Evolutionary conservation across 352 stramenopile species (phyloP), one percentile per base, ranked within the genome.

Genomic region (Thalassiosira sp.): DNA sequence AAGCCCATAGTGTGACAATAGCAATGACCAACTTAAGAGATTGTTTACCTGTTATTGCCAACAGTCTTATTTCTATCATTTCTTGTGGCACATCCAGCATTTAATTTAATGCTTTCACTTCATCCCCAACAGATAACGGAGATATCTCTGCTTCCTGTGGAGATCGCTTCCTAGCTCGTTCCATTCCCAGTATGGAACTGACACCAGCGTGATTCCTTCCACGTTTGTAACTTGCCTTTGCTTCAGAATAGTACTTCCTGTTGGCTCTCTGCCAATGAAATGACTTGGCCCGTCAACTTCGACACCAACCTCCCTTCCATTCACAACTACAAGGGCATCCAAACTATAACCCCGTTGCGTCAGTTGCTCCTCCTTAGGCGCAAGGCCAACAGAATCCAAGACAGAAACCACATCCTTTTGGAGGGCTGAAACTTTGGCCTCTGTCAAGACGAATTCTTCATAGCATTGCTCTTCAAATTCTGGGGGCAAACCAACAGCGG

Each of bases 221-320:
- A 72, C 3, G 18, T 42, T 64, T 18, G 13, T 20, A 24, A 72
- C 33, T 43, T 72, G 63, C 15, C 63, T 25, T 13, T 27, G 33
- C 42, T 72, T 72, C 24, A 72, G 16, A 63, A 43, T 27, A 10
- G 51, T 45, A 6, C 31, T 72, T 11, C 63, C 49, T 1, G 49
- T 53, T 22, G 63, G 45, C 16, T 64, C 18, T 57, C 16, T 56
- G 2, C 24, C 51, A 13, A 57, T 18, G 48, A 72, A 72, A 31
- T 72, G 63, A 56, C 1, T 35, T 28, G 63, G 63, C 5, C 63
- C 63, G 64, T 72, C 63, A 7, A 72, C 63, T 20, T 72, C 49
- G 54, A 72, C 24, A 37, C 63, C 63, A 46, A 72, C n/a, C 45
- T 56, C 27, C n/a, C 35, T 20, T 28, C 33, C 63, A 57, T 65